phyloP scores from a whole-genome alignment of 257 asterid species.

The Primulina tabacum region DNA sequence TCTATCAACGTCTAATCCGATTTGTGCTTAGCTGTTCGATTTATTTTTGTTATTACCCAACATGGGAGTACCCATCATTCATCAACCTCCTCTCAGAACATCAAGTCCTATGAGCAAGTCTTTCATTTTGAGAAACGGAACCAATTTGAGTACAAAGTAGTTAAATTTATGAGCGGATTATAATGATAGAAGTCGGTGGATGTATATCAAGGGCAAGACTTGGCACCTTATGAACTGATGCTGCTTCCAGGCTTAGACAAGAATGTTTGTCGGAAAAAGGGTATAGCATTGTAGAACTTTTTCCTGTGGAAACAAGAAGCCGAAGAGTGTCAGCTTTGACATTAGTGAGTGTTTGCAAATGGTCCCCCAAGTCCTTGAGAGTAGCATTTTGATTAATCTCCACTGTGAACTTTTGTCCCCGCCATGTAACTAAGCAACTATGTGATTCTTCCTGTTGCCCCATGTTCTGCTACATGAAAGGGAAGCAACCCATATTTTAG shows the following conservation, averaged over 20 bases:
- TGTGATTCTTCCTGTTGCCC: conserved; percentile 38
- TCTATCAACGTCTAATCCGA: no score
- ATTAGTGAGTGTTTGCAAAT: conserved; percentile 61
- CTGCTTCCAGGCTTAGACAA: conserved; percentile 45
- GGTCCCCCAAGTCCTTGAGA: conserved; percentile 73
- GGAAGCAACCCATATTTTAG: conserved; percentile 4
- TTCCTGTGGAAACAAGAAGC: conserved; percentile 61
- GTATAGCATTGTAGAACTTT: conserved; percentile 58
- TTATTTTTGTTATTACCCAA: no score
- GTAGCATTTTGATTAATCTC: conserved; percentile 51
- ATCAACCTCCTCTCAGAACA: no score
- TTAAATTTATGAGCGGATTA: not conserved
- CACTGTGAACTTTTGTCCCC: conserved; percentile 53
- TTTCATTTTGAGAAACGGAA: not conserved
- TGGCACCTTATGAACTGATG: conserved; percentile 56
- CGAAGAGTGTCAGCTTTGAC: conserved; percentile 70
- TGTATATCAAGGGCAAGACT: conserved; percentile 2
- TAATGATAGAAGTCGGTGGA: not conserved
- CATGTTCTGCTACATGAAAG: conserved; percentile 41
- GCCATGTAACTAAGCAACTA: conserved; percentile 60
- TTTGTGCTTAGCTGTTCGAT: no score
- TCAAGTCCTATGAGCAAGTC: not conserved
- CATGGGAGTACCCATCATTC: no score
- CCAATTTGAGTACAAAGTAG: conserved; percentile 5
- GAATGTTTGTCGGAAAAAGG: conserved; percentile 85